Percentiles rank a stretch among this genome's conserved stretches.
Evolutionary conservation across 139 green algal species (phyloP).

Genomic region (Desmodesmus armatus): DNA sequence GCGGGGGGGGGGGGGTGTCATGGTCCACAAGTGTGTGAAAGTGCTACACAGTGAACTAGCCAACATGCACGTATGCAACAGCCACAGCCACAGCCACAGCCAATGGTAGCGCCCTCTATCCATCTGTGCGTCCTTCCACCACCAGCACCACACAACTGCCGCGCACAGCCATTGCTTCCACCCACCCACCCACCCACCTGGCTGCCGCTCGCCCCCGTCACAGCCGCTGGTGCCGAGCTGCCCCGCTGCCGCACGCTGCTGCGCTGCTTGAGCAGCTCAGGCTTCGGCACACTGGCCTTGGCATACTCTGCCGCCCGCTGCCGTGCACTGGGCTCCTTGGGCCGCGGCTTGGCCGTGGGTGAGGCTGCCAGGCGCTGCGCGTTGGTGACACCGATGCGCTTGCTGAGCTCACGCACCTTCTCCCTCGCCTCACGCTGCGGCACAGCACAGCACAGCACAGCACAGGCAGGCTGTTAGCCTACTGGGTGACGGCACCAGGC

Average conservation of each 20-base stretch:
- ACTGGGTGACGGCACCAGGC: too few species aligned
- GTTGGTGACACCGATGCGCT: conserved; percentile 31
- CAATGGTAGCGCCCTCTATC: too few species aligned
- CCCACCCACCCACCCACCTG: background rate
- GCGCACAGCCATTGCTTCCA: background rate
- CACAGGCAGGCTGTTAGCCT: too few species aligned
- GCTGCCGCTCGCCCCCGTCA: background rate
- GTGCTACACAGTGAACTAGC: too few species aligned
- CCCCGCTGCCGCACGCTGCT: background rate
- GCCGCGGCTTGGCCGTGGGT: conserved; percentile 27
- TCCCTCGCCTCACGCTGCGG: conserved; percentile 65
- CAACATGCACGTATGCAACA: too few species aligned
- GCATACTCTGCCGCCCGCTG: conserved; percentile 32
- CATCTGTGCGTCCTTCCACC: too few species aligned
- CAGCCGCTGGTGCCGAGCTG: background rate
- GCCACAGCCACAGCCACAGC: background rate
- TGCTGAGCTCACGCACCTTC: conserved; percentile 61
- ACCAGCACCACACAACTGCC: background rate
- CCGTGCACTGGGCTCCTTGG: conserved; percentile 28
- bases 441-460: background rate
- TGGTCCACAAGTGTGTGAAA: too few species aligned
- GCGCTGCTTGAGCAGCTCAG: conserved; percentile 19
- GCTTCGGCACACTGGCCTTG: conserved; percentile 10
- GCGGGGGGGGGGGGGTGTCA: background rate
- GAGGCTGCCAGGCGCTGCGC: conserved; percentile 14